Evolutionary conservation across 1,139 yeast genomes (phyloP), one percentile per base, ranked within the genome.

Genomic region (Saccharomyces hybrid): DNA sequence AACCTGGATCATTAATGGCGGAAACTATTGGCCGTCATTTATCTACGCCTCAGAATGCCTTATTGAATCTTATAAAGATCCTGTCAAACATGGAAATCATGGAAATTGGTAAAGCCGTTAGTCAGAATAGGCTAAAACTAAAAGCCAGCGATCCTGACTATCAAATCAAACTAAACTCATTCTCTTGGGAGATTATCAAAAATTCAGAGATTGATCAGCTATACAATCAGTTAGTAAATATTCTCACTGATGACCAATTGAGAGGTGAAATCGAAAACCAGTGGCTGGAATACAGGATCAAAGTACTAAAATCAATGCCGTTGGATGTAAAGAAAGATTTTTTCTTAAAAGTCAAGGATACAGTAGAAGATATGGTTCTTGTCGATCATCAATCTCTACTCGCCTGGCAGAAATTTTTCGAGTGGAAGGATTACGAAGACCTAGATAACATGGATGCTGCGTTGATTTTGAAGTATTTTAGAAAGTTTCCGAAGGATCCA

Each of bases 351-450:
- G 73, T 89, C 3, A 73, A 73, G 52, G 81, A 79, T 11, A 76
- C 82, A 77, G 81, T 83, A 0, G 85, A 82, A 19, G 96, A 86
- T 44, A 81, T 91, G 84, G 82, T 90, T 3, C 71, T 85, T 28
- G 81, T 93, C 11, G 78, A 80, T 46, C 80, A 84, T n/a, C 76
- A 78, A 0, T 82, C 84, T 27, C 72, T 79, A 29, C 73, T 80
- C 44, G 89, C 93, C 1, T 93, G 97, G 96, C 76, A 79, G 50
- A 67, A 86, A 13, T 82, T 82, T 62, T 81, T 90, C 61, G 96
- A 93, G 62, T 86, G 93, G 86, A 61, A 72, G 38, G 97, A 93
- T 67, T 78, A 77, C 7, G 68, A 67, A 2, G 72, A 75, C 8
- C 68, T 89, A 11, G 66, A 71, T 26, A 78, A 79, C 2, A 67